Evolutionary conservation across 2,329 filamentous ascomycete genomes (phyloP).

Genomic region (Dendryphion nanum): DNA sequence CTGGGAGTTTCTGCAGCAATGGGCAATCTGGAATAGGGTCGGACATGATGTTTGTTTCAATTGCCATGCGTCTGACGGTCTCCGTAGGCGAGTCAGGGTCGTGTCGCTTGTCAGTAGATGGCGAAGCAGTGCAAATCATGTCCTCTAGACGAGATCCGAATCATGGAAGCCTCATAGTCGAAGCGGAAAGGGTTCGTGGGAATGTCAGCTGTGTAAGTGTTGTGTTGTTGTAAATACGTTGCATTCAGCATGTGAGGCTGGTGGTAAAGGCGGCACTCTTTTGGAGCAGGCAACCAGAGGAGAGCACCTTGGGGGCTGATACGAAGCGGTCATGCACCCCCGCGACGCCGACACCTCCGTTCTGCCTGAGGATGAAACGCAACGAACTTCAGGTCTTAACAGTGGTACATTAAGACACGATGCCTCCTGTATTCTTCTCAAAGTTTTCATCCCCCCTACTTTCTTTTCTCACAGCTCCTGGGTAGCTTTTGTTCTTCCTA

Average conservation of each 20-base stretch:
- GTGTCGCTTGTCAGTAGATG: too few species aligned
- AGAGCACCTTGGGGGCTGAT: constrained; percentile 1
- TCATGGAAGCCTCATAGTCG: too few species aligned
- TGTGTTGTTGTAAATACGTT: too few species aligned
- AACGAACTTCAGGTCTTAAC: constrained; percentile 26
- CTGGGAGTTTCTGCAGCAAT: background rate
- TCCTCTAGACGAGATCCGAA: too few species aligned
- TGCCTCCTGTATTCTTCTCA: constrained; percentile 15
- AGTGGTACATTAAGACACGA: constrained; percentile 25
- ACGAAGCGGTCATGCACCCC: background rate
- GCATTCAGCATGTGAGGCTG: constrained; percentile 11
- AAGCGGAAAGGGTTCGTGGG: too few species aligned
- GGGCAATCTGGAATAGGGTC: background rate
- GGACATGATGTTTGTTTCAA: too few species aligned
- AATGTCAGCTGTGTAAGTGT: too few species aligned
- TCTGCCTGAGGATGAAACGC: constrained; percentile 30
- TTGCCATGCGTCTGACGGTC: too few species aligned
- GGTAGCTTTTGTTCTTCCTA: background rate
- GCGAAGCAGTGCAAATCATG: too few species aligned
- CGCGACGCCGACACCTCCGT: constrained; percentile 3
- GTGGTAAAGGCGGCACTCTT: too few species aligned
- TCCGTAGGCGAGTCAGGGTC: too few species aligned
- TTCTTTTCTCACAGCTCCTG: constrained; percentile 9
- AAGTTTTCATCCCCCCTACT: constrained; percentile 4
- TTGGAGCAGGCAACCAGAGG: background rate